Conservation (phyloP, 2,329 filamentous ascomycete species). For the Aspergillus sp. region DNA sequence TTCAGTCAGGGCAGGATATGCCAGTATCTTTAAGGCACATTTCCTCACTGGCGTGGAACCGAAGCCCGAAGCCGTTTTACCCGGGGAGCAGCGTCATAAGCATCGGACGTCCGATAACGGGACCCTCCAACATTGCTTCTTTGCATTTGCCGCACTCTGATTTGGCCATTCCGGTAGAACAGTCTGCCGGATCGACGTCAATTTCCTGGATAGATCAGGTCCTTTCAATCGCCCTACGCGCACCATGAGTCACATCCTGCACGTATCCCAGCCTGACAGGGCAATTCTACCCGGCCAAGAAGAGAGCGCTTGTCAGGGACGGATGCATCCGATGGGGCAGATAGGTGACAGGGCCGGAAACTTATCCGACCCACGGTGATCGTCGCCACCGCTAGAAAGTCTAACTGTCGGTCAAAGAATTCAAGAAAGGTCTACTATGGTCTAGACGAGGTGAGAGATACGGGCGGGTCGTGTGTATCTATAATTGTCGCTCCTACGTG, state of each 20-base stretch:
- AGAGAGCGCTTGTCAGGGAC: background rate
- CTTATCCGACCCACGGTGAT: background rate
- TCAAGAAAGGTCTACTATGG: background rate
- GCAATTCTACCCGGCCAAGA: background rate
- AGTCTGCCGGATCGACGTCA: background rate
- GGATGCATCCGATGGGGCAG: background rate
- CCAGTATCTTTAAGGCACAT: slow-evolving; percentile 3
- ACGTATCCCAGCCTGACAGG: background rate
- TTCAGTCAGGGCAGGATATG: slow-evolving; percentile 1
- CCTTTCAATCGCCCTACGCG: background rate
- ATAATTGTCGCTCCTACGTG: background rate
- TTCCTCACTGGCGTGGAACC: slow-evolving; percentile 16
- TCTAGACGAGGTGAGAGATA: too few species aligned
- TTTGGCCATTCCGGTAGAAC: background rate
- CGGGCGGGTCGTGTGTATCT: too few species aligned
- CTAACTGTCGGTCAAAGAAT: background rate
- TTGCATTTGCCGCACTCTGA: background rate
- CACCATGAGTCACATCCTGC: background rate
- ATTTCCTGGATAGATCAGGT: background rate
- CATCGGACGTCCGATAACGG: slow-evolving; percentile 12
- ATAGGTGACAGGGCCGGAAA: background rate
- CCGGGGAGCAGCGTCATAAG: slow-evolving; percentile 19
- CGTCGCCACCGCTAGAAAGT: background rate
- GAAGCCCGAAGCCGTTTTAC: slow-evolving; percentile 31
- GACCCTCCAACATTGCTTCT: background rate